These are phyloP conservation scores for Zanthoxylum bungeanum DNA, from an alignment of 345 rosid species.

Conservation along the genomic window DNA sequence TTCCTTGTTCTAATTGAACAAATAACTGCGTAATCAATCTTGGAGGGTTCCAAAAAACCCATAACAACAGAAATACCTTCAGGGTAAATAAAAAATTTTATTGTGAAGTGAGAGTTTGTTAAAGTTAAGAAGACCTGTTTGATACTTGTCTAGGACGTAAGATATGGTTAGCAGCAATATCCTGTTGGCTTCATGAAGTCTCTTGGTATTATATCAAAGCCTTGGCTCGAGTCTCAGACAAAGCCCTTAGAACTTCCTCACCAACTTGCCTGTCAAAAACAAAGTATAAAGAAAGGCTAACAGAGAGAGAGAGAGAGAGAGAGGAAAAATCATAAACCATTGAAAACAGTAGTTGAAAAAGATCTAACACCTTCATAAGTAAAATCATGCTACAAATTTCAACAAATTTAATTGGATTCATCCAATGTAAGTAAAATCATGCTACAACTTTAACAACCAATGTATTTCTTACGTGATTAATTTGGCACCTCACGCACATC, in stretches of 20 bases:
- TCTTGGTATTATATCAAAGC: background rate
- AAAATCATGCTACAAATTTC: background rate
- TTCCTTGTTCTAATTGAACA: background rate
- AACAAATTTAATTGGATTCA: background rate
- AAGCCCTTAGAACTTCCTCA: constrained; percentile 3
- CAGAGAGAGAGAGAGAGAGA: background rate
- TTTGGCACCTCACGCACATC: background rate
- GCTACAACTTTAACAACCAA: background rate
- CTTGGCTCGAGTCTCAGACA: background rate
- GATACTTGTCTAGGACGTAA: background rate
- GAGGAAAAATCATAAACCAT: background rate
- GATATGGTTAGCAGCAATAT: background rate
- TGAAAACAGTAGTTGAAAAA: background rate
- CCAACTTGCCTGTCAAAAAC: background rate
- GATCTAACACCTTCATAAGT: background rate
- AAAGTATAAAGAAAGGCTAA: background rate
- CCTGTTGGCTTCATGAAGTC: constrained; percentile 8
- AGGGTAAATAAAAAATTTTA: background rate
- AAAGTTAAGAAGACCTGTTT: background rate
- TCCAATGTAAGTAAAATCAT: background rate
- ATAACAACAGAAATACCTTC: background rate
- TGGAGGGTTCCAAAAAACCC: background rate
- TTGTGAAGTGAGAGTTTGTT: background rate
- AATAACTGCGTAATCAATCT: background rate
- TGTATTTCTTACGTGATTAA: background rate